Conservation (phyloP, 805 yeast species). For the Saturnispora bothae region DNA sequence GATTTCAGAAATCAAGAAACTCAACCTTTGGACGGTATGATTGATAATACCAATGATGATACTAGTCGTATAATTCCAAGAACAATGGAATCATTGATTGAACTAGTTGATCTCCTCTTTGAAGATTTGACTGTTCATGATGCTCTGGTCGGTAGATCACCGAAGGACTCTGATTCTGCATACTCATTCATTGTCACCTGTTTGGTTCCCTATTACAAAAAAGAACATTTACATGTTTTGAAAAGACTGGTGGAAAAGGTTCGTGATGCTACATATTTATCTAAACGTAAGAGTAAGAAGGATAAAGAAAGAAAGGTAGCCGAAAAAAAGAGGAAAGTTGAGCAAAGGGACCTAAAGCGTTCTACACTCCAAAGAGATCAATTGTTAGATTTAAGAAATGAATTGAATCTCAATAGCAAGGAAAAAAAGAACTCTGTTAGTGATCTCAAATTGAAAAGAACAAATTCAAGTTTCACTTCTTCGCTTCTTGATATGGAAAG, state of each 20-base stretch:
- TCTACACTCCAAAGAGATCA: neutral
- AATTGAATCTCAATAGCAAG: slow-evolving; percentile 1
- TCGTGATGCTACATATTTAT: slow-evolving; percentile 21
- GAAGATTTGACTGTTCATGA: slow-evolving; percentile 27
- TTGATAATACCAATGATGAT: neutral
- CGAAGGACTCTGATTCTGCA: slow-evolving; percentile 21
- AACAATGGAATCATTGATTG: slow-evolving; percentile 7
- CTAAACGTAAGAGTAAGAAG: slow-evolving; percentile 9
- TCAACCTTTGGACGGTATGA: neutral
- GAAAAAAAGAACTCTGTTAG: slow-evolving; percentile 11
- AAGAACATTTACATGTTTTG: slow-evolving; percentile 17
- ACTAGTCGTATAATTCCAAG: neutral
- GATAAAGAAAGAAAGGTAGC: slow-evolving; percentile 3
- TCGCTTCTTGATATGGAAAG: slow-evolving; percentile 18
- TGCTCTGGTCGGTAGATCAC: slow-evolving; percentile 21
- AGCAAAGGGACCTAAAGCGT: neutral
- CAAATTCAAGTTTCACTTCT: slow-evolving; percentile 16
- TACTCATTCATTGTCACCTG: slow-evolving; percentile 20
- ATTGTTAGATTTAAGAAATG: neutral
- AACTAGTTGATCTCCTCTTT: slow-evolving; percentile 16
- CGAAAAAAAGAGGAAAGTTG: slow-evolving; percentile 4
- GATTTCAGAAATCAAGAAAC: slow-evolving; percentile 16
- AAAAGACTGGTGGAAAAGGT: slow-evolving; percentile 21
- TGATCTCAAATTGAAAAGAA: slow-evolving; percentile 15
- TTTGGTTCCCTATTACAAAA: slow-evolving; percentile 24